Conservation (phyloP, 257 asterid genomes). For the Petunia axillaris region DNA sequence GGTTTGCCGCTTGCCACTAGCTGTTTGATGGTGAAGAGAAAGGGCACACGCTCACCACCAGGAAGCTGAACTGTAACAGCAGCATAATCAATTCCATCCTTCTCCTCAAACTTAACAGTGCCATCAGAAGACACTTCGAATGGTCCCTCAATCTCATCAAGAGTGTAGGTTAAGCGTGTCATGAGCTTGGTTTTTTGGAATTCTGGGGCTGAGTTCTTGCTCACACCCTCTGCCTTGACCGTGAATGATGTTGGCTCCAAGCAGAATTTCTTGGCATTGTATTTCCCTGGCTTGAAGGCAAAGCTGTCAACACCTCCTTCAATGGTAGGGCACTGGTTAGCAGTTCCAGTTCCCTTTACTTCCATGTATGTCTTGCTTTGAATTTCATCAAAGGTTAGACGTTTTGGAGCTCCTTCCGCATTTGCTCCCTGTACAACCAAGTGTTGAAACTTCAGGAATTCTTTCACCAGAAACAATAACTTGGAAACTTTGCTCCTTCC, state of each 20-base stretch:
- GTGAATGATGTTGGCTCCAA: slow-evolving; percentile 99
- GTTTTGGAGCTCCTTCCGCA: slow-evolving; percentile 81
- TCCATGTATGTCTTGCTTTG: slow-evolving; percentile 94
- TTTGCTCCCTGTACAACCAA: slow-evolving; percentile 68
- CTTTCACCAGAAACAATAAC: background rate
- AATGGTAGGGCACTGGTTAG: slow-evolving; percentile 96
- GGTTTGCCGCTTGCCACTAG: slow-evolving; percentile 93
- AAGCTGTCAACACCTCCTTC: slow-evolving; percentile 77
- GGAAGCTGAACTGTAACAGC: slow-evolving; percentile 99
- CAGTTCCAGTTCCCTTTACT: slow-evolving; percentile 95
- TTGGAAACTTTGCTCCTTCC: background rate
- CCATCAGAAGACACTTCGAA: slow-evolving; percentile 87
- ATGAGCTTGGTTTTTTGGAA: slow-evolving; percentile 98
- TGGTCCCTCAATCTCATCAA: slow-evolving; percentile 98
- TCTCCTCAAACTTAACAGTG: slow-evolving; percentile 81
- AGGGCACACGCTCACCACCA: slow-evolving; percentile 98
- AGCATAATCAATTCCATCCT: slow-evolving; percentile 97
- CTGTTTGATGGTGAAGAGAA: slow-evolving; percentile 88
- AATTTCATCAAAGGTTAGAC: slow-evolving; percentile 87
- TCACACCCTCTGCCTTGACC: slow-evolving; percentile 85
- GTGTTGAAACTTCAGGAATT: background rate
- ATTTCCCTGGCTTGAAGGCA: slow-evolving; percentile 81
- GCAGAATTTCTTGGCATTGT: slow-evolving; percentile 84
- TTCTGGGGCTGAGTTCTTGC: slow-evolving; percentile 76
- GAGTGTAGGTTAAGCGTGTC: slow-evolving; percentile 98